Evolutionary conservation across 2,329 filamentous ascomycete species (phyloP), one percentile per base, ranked within the genome.

Genomic region (Paracamarosporium sp.): DNA sequence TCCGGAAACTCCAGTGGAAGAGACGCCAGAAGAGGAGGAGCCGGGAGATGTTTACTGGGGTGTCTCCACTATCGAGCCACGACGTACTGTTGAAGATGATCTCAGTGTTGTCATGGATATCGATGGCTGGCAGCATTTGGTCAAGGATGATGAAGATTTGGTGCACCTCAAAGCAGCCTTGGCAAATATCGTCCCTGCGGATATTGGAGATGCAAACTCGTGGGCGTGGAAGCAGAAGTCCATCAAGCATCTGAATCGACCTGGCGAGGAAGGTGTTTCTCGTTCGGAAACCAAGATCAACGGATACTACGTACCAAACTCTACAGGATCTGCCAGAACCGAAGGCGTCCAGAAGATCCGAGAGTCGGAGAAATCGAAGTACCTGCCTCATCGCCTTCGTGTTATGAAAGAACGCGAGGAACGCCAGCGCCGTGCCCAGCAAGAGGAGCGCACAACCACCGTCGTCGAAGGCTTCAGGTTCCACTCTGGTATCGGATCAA

Each of bases 291-390:
- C 84, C 25, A 81, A 81, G 63, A 88, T 90, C 56, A 78, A 84
- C 61, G 87, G 87, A 36, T 89, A 90, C 70, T 98, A 97, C 71
- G 91, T 97, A 38, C 88, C 91, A 0, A 99, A 97, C 65, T 61
- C 84, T 0, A 92, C 92, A 9, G 95, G 95, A 31, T 91, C 88
- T 66, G 95, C 95, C 55, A 87, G 95, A 55, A 97, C 95, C 0
- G 93, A 99, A 79, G 93, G 93, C 27, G 88, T 93, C 69, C 94
- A 96, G 81, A 96, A 94, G 82, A 98, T 99, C 55, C 85, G 96
- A 61, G 96, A 99, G 75, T 92, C 92, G 0, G 95, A 99, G 76
- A 99, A 99, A 81, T 97, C 93, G 27, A 97, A 97, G 74, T 99
- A 99, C 73, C 85, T 99, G 7, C 95, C 95, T 38, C 95, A 99